Evolutionary conservation across 352 stramenopile genomes (phyloP).

Genomic region (Peronosclerospora sorghi): DNA sequence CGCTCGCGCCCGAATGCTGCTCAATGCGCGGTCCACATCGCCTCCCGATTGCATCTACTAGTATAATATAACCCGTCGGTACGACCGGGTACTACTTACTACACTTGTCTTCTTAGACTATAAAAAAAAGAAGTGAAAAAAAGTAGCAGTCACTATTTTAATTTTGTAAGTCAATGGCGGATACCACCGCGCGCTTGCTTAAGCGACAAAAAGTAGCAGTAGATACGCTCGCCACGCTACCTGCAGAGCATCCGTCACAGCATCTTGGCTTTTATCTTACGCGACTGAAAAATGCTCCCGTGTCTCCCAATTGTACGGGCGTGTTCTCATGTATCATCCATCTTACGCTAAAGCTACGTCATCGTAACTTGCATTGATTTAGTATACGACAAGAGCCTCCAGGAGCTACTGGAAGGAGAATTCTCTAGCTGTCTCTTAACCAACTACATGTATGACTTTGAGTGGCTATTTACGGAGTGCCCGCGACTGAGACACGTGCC

Average conservation of each 20-base stretch:
- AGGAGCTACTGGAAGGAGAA: slow-evolving; percentile 41
- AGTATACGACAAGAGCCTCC: slow-evolving; percentile 35
- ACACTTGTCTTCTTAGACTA: too few relatives aligned
- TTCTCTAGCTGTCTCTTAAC: slow-evolving; percentile 58
- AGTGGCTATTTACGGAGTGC: slow-evolving; percentile 60
- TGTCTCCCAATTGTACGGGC: slow-evolving; percentile 34
- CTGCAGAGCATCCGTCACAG: background rate
- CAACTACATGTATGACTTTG: slow-evolving; percentile 76
- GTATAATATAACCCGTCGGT: too few relatives aligned
- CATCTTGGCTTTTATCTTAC: slow-evolving; percentile 28
- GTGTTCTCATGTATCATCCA: background rate
- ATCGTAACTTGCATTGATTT: background rate
- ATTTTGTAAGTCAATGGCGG: slow-evolving; percentile 8
- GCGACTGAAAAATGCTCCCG: slow-evolving; percentile 20
- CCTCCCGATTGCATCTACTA: slow-evolving; percentile 43
- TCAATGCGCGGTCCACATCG: slow-evolving; percentile 67
- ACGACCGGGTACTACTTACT: too few relatives aligned
- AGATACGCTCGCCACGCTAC: background rate
- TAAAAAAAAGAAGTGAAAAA: too few relatives aligned
- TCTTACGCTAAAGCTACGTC: too few relatives aligned
- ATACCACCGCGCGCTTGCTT: slow-evolving; percentile 1
- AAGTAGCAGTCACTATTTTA: too few relatives aligned
- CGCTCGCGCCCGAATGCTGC: slow-evolving; percentile 67
- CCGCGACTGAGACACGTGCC: slow-evolving; percentile 44
- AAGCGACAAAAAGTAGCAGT: slow-evolving; percentile 18